These are phyloP conservation scores for Apiospora malaysiana DNA, from an alignment of 2,329 filamentous ascomycete species.

Conservation along the genomic window DNA sequence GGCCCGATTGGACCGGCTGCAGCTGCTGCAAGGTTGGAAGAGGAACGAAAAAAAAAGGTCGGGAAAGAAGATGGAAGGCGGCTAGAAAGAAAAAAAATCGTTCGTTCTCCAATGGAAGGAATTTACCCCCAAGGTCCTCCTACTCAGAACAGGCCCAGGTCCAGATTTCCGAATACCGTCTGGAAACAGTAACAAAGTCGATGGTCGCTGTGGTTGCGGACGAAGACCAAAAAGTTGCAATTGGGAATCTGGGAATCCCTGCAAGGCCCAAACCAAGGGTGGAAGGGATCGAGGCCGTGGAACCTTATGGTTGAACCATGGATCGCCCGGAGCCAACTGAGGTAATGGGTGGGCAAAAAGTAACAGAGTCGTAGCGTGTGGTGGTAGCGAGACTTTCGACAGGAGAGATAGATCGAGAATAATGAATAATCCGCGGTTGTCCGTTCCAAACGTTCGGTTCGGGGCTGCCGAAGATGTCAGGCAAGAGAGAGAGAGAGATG, in stretches of 20 bases:
- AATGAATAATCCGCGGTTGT: slow-evolving; percentile 3
- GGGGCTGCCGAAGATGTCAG: neutral
- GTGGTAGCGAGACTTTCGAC: neutral
- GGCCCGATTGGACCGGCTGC: slow-evolving; percentile 11
- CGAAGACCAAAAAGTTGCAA: slow-evolving; percentile 14
- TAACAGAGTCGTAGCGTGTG: neutral
- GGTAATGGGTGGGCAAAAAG: neutral
- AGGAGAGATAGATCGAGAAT: slow-evolving; percentile 3
- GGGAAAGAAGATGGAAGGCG: neutral
- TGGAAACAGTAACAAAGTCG: neutral
- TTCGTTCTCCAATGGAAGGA: neutral
- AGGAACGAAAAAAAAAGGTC: neutral
- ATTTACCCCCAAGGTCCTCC: neutral
- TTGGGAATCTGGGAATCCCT: slow-evolving; percentile 4
- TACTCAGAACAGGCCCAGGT: neutral
- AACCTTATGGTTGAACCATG: slow-evolving; percentile 14
- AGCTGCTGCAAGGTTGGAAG: neutral
- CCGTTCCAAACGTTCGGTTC: slow-evolving; percentile 16
- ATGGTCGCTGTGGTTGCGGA: neutral
- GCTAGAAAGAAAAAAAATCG: neutral
- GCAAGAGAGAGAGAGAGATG: neutral
- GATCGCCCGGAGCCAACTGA: neutral
- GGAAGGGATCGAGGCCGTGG: slow-evolving; percentile 8
- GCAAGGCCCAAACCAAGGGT: slow-evolving; percentile 1
- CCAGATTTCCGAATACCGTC: neutral